Conservation (phyloP, 2,329 filamentous ascomycete genomes). For the Boeremia exigua region DNA sequence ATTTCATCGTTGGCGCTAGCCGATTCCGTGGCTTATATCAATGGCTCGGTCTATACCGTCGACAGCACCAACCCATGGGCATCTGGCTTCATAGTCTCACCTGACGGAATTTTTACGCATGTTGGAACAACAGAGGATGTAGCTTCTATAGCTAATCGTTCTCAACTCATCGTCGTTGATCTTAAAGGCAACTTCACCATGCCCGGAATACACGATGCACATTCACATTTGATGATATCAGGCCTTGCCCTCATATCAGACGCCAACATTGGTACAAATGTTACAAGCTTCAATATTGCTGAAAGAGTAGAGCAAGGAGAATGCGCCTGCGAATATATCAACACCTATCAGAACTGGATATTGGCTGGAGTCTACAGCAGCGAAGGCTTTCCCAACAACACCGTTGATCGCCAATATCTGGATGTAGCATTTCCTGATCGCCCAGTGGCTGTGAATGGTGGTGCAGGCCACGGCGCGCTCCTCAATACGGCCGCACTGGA, state of each 20-base stretch:
- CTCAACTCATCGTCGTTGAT: slow-evolving; percentile 28
- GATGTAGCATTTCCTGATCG: slow-evolving; percentile 33
- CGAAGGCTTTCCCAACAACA: slow-evolving; percentile 19
- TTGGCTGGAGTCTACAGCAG: slow-evolving; percentile 24
- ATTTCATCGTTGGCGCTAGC: too few relatives aligned
- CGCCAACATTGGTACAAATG: slow-evolving; percentile 33
- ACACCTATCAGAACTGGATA: slow-evolving; percentile 32
- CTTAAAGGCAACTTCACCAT: slow-evolving; percentile 40
- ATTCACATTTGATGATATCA: slow-evolving; percentile 41
- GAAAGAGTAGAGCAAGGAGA: slow-evolving; percentile 29
- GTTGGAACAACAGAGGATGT: slow-evolving; percentile 36
- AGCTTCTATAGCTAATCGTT: slow-evolving; percentile 17
- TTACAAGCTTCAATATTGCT: slow-evolving; percentile 27
- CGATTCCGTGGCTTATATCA: slow-evolving; percentile 26
- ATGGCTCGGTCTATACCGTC: slow-evolving; percentile 41
- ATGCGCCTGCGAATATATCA: slow-evolving; percentile 36
- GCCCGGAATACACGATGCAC: slow-evolving; percentile 49
- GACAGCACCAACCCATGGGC: slow-evolving; percentile 23
- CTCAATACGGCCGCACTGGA: slow-evolving; percentile 16
- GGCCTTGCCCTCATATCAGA: slow-evolving; percentile 35
- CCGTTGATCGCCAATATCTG: slow-evolving; percentile 30
- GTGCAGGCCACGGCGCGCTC: slow-evolving; percentile 35
- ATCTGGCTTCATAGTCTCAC: slow-evolving; percentile 41
- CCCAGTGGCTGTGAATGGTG: slow-evolving; percentile 38
- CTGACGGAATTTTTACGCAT: slow-evolving; percentile 29